Evolutionary conservation across 805 yeast genomes (phyloP), one percentile per base, ranked within the genome.

Genomic region (Jamesozyma gamospora): DNA sequence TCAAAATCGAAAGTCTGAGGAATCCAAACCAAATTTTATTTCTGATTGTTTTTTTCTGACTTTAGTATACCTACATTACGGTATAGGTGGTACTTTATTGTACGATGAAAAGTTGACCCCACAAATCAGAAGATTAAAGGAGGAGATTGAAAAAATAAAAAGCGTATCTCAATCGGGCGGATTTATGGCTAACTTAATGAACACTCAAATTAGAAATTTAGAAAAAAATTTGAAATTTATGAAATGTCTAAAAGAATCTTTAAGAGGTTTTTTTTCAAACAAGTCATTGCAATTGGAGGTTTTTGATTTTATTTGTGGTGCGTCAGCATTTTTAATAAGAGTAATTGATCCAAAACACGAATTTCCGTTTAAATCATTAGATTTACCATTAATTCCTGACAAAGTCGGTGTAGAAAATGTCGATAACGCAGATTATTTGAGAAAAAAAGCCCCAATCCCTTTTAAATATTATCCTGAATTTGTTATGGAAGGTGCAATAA

Each of bases 381-480:
- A 58, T 1, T 65, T 85, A 24, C 85, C 84, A 2, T 58, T 77
- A 36, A 74, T 79, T 11, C 71, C 80, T 18, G 74, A 79, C 51
- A 70, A 77, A 37, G 65, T 67, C 34, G 74, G 75, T 39, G 74
- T 80, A 27, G 79, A 80, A 45, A 76, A 79, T 53, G 74, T 79
- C 34, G 90, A 82, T 51, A 83, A 82, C 58, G 74, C 77, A n/a
- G 90, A 80, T 34, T 77, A 71, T 51, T 65, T 82, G 50, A 72
- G 83, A 51, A 62, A 69, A 9, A 64, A 77, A 44, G 71, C 90
- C 0, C 90, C 94, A 4, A 51, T 60, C 14, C 92, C 92, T 1
- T 86, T 90, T 72, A 79, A 76, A 50, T 83, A 74, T 56, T 80
- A 69, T 44, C 98, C 98, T 0, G 97, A 92, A 58, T 84, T 75